Evolutionary conservation across 345 rosid genomes (phyloP).

Genomic region (Salix udensis): DNA sequence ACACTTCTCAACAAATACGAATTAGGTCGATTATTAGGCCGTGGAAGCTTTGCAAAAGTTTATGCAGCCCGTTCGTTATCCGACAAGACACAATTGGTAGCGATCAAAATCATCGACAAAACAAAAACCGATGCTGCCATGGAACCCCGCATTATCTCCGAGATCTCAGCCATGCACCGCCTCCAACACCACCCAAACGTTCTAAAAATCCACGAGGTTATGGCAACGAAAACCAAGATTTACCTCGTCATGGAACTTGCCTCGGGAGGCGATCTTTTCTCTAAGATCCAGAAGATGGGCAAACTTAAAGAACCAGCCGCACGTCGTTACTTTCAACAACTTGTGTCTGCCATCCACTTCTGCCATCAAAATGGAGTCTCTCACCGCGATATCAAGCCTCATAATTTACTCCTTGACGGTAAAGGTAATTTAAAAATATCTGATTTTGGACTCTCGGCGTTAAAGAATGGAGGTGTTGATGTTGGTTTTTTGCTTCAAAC

Average conservation of each 20-base stretch:
- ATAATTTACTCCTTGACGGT: slow-evolving; percentile 67
- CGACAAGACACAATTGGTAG: slow-evolving; percentile 38
- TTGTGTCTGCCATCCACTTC: slow-evolving; percentile 66
- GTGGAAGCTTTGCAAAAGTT: slow-evolving; percentile 73
- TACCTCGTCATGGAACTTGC: slow-evolving; percentile 80
- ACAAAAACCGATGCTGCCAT: slow-evolving; percentile 37
- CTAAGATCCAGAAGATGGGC: slow-evolving; percentile 41
- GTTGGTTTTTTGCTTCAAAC: slow-evolving; percentile 41
- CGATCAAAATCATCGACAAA: slow-evolving; percentile 71
- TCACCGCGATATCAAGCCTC: slow-evolving; percentile 90
- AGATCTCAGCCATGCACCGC: slow-evolving; percentile 79
- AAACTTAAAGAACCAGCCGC: slow-evolving; percentile 49
- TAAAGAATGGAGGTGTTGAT: slow-evolving; percentile 26
- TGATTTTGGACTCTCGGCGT: slow-evolving; percentile 75
- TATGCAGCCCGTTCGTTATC: slow-evolving; percentile 51
- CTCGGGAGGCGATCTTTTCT: slow-evolving; percentile 66
- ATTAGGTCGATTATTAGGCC: slow-evolving; percentile 56
- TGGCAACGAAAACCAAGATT: slow-evolving; percentile 81
- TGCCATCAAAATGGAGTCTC: slow-evolving; percentile 80
- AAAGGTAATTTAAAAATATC: slow-evolving; percentile 64
- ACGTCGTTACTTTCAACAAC: slow-evolving; percentile 68
- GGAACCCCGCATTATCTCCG: slow-evolving; percentile 63
- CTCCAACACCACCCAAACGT: slow-evolving; percentile 73
- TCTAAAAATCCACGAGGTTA: slow-evolving; percentile 73
- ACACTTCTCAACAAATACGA: slow-evolving; percentile 63